These are phyloP conservation scores for Oryza rufipogon DNA, from an alignment of 176 grass and related monocot genomes.

Conservation along the genomic window DNA sequence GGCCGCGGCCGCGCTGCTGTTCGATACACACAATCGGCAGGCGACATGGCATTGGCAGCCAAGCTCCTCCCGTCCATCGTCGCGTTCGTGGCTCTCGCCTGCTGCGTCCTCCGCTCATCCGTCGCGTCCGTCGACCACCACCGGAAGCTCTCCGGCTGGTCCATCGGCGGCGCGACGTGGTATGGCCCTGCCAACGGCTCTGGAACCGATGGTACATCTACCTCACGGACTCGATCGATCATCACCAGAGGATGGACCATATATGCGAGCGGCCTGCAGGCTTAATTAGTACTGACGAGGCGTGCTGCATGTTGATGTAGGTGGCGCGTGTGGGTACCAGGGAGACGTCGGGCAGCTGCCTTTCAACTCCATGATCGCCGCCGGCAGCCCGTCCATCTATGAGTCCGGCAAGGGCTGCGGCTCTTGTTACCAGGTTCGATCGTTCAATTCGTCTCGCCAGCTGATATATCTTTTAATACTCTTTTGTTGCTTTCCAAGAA, in stretches of 20 bases:
- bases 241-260: not conserved
- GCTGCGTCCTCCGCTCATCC: constrained; percentile 13
- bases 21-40: not conserved
- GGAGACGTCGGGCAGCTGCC: constrained; percentile 59
- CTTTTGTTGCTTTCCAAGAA: not conserved
- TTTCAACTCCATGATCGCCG: constrained; percentile 72
- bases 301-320: constrained; percentile 18
- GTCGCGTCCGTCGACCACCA: constrained; percentile 47
- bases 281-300: not conserved
- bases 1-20: too few species aligned
- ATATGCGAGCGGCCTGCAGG: not conserved
- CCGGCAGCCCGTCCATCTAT: constrained; percentile 77
- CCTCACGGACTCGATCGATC: not conserved
- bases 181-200: constrained; percentile 60
- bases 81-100: constrained; percentile 32
- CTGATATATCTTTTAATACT: not conserved
- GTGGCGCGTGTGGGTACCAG: constrained; percentile 79
- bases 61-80: not conserved
- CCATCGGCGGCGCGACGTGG: constrained; percentile 73
- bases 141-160: constrained; percentile 66
- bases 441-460: not conserved
- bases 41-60: constrained; percentile 36
- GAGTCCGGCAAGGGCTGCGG: constrained; percentile 71
- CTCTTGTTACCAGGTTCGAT: constrained; percentile 69
- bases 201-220: constrained; percentile 64